A percentile compares a stretch with the other conserved stretches of the same genome.
Conservation (phyloP, 306 rosid species). For the Pueraria montana region DNA sequence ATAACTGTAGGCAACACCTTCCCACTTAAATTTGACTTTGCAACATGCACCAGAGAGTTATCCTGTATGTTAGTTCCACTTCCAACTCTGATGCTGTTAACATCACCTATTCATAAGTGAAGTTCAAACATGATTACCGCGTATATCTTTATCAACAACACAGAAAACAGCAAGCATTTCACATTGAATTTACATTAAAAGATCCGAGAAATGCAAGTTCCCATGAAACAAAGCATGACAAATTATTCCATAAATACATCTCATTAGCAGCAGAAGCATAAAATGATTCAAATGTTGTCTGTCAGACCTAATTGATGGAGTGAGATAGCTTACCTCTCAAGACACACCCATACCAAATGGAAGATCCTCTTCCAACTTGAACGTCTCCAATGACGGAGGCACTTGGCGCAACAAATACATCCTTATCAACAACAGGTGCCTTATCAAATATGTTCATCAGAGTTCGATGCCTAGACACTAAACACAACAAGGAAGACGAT, state of each 20-base stretch:
- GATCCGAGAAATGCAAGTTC: constrained; percentile 16
- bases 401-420: constrained; percentile 93
- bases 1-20: constrained; percentile 91
- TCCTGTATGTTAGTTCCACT: constrained; percentile 96
- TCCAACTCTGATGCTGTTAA: constrained; percentile 88
- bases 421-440: constrained; percentile 85
- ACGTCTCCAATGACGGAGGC: constrained; percentile 92
- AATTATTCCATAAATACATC: constrained; percentile 11
- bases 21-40: constrained; percentile 86
- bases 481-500: constrained; percentile 14
- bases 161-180: constrained; percentile 8
- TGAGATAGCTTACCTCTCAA: constrained; percentile 77
- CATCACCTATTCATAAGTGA: constrained; percentile 71
- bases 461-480: constrained; percentile 96
- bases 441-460: constrained; percentile 91
- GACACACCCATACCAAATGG: constrained; percentile 97
- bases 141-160: neutral
- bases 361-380: constrained; percentile 81
- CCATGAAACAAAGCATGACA: constrained; percentile 4
- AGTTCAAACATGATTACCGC: neutral
- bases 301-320: constrained; percentile 9
- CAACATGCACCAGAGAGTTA: constrained; percentile 95
- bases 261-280: neutral
- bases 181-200: constrained; percentile 27
- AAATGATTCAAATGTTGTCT: neutral